Percentiles rank a stretch among this genome's conserved stretches.
Conservation (phyloP, 2,329 filamentous ascomycete species). For the Diaporthe sp. region DNA sequence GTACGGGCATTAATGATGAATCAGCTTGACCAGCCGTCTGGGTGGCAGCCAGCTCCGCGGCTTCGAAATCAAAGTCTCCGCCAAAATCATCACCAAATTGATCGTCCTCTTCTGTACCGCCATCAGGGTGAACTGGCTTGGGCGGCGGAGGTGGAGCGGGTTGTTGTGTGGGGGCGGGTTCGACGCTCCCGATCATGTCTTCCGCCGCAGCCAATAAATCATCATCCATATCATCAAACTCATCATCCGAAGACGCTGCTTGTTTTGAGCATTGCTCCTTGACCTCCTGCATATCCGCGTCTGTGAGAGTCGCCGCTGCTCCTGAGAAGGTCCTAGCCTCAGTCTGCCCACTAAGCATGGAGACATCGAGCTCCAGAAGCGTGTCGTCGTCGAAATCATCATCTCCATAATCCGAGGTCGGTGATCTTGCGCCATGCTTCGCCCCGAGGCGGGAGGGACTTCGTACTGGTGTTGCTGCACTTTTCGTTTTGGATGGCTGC, state of each 20-base stretch:
- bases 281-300: not conserved
- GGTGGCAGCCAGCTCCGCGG: conserved; percentile 79
- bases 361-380: conserved; percentile 66
- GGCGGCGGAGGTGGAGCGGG: conserved; percentile 28
- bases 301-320: conserved; percentile 20
- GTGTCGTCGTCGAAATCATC: conserved; percentile 72
- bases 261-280: not conserved
- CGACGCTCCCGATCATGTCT: conserved; percentile 52
- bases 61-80: conserved; percentile 80
- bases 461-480: not conserved
- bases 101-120: conserved; percentile 53
- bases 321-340: conserved; percentile 19
- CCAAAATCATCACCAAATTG: conserved; percentile 81
- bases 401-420: conserved; percentile 65
- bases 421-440: not conserved
- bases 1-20: conserved; percentile 62
- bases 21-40: conserved; percentile 64
- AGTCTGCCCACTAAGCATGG: conserved; percentile 48
- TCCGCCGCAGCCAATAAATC: conserved; percentile 66
- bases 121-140: conserved; percentile 51
- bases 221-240: conserved; percentile 77
- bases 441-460: not conserved
- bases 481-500: conserved; percentile 35
- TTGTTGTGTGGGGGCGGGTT: conserved; percentile 45
- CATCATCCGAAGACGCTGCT: conserved; percentile 57